Percentiles rank a stretch among this genome's conserved stretches.
Evolutionary conservation across 805 yeast genomes (phyloP).

Genomic region (Candida silvicultrix): DNA sequence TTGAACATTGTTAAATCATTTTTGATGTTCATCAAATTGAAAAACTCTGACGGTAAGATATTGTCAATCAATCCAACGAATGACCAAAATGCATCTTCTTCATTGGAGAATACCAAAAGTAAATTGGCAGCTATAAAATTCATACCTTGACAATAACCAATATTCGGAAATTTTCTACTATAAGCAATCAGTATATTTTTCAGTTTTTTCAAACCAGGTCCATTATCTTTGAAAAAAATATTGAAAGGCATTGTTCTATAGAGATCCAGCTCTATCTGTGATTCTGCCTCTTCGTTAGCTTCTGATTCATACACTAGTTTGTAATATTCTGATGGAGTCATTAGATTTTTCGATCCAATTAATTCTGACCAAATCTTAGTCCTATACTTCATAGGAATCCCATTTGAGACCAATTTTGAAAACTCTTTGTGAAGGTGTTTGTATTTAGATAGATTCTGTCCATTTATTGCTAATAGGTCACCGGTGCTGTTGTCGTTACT

Average conservation of each 20-base stretch:
- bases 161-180: slow-evolving; percentile 36
- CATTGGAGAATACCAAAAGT: slow-evolving; percentile 34
- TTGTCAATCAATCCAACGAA: slow-evolving; percentile 43
- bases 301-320: slow-evolving; percentile 20
- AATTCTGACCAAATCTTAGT: slow-evolving; percentile 47
- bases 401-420: slow-evolving; percentile 32
- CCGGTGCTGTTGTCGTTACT: slow-evolving; percentile 18
- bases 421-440: slow-evolving; percentile 24
- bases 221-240: slow-evolving; percentile 44
- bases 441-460: slow-evolving; percentile 25
- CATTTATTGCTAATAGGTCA: slow-evolving; percentile 34
- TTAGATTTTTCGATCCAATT: slow-evolving; percentile 39
- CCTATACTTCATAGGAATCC: slow-evolving; percentile 43
- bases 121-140: slow-evolving; percentile 50
- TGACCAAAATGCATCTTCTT: slow-evolving; percentile 50
- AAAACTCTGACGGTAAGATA: slow-evolving; percentile 38
- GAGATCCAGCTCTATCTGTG: slow-evolving; percentile 47
- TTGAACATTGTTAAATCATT: slow-evolving; percentile 34
- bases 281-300: slow-evolving; percentile 27
- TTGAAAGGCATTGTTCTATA: slow-evolving; percentile 52
- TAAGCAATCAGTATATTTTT: slow-evolving; percentile 44
- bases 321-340: slow-evolving; percentile 42
- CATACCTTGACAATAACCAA: slow-evolving; percentile 60
- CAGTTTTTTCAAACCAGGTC: slow-evolving; percentile 45
- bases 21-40: slow-evolving; percentile 30